Percentiles rank a stretch among this genome's conserved stretches.
phyloP scores from a whole-genome alignment of 805 yeast species.

The Brettanomyces bruxellensis region DNA sequence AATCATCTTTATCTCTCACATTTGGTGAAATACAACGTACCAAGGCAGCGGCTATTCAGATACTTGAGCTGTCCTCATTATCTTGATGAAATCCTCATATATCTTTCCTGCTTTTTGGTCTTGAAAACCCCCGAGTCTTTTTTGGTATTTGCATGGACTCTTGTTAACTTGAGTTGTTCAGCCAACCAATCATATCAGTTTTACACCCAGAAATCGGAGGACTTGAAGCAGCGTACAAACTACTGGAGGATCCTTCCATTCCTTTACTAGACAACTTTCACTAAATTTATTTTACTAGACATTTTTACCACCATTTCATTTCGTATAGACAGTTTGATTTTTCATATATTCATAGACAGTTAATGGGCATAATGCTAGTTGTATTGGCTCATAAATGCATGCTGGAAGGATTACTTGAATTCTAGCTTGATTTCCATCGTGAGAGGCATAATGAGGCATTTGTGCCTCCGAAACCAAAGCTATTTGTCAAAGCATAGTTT shows the following conservation, averaged over 20 bases:
- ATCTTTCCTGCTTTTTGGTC: constrained; percentile 24
- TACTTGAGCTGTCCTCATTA: constrained; percentile 60
- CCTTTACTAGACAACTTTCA: too few relatives aligned
- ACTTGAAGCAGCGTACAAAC: neutral
- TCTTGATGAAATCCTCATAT: constrained; percentile 54
- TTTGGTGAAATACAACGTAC: constrained; percentile 48
- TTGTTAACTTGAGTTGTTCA: constrained; percentile 43
- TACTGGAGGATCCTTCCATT: constrained; percentile 23
- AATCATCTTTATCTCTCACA: constrained; percentile 43
- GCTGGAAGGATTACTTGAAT: too few relatives aligned
- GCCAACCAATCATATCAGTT: constrained; percentile 43
- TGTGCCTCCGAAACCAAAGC: constrained; percentile 98
- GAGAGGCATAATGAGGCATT: constrained; percentile 65
- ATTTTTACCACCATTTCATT: neutral
- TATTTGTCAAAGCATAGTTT: constrained; percentile 66
- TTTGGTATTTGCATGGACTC: constrained; percentile 29
- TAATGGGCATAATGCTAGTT: too few relatives aligned
- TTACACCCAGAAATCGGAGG: constrained; percentile 26
- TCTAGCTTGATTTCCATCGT: constrained; percentile 11
- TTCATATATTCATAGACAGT: neutral
- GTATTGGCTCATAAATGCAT: too few relatives aligned
- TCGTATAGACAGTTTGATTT: neutral
- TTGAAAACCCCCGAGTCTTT: constrained; percentile 12
- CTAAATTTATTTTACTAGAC: too few relatives aligned
- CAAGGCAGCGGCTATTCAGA: constrained; percentile 40